Conservation (phyloP, 2,329 filamentous ascomycete species). For the Xylaria sp. region DNA sequence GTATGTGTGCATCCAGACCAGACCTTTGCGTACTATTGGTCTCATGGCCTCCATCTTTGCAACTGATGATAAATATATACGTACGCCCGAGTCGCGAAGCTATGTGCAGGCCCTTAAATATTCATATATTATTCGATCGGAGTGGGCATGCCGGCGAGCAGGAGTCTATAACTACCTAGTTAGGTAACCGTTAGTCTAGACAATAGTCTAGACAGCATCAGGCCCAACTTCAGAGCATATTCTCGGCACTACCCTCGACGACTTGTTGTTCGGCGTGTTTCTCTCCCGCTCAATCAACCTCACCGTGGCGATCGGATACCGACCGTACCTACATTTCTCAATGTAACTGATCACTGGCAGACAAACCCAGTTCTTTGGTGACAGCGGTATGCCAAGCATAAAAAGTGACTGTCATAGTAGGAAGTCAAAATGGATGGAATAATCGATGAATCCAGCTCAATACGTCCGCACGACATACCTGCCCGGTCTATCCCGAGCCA, state of each 20-base stretch:
- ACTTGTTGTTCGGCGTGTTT: not conserved
- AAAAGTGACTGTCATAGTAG: not conserved
- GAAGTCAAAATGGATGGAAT: not conserved
- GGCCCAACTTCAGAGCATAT: not conserved
- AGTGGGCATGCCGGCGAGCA: not conserved
- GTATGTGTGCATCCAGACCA: not conserved
- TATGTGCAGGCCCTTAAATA: not conserved
- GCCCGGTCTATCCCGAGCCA: not conserved
- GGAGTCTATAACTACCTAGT: too few relatives aligned
- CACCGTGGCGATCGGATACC: not conserved
- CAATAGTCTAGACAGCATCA: not conserved
- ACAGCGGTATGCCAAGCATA: not conserved
- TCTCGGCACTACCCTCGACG: not conserved
- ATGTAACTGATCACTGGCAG: not conserved
- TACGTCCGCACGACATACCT: not conserved
- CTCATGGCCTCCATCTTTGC: not conserved
- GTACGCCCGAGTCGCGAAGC: not conserved
- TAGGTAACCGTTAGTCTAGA: too few relatives aligned
- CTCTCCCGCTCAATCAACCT: not conserved
- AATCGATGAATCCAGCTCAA: conserved; percentile 1
- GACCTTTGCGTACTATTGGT: not conserved
- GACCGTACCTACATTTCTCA: not conserved
- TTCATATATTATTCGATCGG: not conserved
- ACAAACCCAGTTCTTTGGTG: not conserved
- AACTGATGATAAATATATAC: not conserved